Evolutionary conservation across 768 basidiomycete genomes (phyloP), one percentile per base, ranked within the genome.

Genomic region (Suillus weaverae): DNA sequence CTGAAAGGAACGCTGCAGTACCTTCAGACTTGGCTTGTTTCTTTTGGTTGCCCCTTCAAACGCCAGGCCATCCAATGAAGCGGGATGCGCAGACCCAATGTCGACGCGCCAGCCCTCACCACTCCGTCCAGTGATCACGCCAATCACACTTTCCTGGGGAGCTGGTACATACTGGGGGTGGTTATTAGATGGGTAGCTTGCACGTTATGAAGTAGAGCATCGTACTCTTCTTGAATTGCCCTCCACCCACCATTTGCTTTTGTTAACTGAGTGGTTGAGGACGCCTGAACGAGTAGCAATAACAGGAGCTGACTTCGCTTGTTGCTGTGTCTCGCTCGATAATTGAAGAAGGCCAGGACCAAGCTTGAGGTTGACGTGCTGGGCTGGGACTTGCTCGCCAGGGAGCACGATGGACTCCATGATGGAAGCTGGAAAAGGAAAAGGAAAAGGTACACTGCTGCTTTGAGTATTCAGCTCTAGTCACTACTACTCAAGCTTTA

Each of bases 1-100:
- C 57, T 36, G 35, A 59, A 20, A 10, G 51, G 44, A 18, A 67
- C 48, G 30, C 2, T 32, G 11, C 63, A 72, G 26, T 66, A 92
- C 96, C 81, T 96, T 98, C 64, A 99, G 83, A 76, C 94, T 94
- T 35, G 97, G 97, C 75, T 89, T 90, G 73, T 92, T 99, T 67
- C 97, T 80, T 81, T 97, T 98, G 30, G 94, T 94, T 11, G 95
- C 97, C 4, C 95, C 92, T 74, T 99, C 97, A 73, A 99, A 99
- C 2, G 97, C 95, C 36, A 98, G 84, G 0, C 86, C 92, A 70
- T 98, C 96, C 51, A 99, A 77, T 6, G 86, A 84, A 0, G 97
- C 97, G 56, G 83, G 81, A 71, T 97, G 95, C 6, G 95, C 91
- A 33, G 89, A 83, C 3, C 96, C 96, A 66, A 99, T 94, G 75